Percentiles rank a stretch among this genome's conserved stretches.
These are phyloP conservation scores for Starmera quercuum DNA, from an alignment of 805 yeast species.

Conservation along the genomic window DNA sequence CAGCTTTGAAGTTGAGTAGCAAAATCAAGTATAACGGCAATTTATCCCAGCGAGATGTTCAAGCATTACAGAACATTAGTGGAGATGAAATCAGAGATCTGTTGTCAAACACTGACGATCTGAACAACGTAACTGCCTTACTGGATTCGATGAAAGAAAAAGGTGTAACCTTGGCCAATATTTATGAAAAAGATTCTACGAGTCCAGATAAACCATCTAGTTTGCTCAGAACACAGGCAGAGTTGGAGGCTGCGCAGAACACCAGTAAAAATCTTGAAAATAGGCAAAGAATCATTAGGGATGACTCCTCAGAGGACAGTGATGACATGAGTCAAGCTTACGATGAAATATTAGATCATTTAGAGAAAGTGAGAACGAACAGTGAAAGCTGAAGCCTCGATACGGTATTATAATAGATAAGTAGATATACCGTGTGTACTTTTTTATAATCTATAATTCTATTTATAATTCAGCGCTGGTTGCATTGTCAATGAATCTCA, in stretches of 20 bases:
- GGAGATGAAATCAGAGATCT: conserved; percentile 29
- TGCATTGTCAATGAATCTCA: conserved; percentile 1
- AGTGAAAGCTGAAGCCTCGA: too few species aligned
- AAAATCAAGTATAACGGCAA: conserved; percentile 9
- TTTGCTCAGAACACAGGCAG: background rate
- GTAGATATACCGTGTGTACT: too few species aligned
- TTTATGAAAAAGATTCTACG: conserved; percentile 17
- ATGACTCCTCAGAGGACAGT: conserved; percentile 7
- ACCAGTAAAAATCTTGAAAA: conserved; percentile 1
- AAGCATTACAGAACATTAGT: conserved; percentile 20
- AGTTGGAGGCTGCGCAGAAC: background rate
- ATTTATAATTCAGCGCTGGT: too few species aligned
- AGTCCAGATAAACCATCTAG: conserved; percentile 4
- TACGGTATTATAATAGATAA: too few species aligned
- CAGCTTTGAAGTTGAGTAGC: conserved; percentile 12
- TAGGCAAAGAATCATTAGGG: conserved; percentile 5
- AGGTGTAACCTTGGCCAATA: conserved; percentile 31
- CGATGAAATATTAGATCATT: conserved; percentile 32
- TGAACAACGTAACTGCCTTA: conserved; percentile 28
- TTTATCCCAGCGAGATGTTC: conserved; percentile 18
- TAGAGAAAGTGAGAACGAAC: conserved; percentile 25
- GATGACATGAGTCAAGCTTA: conserved; percentile 29
- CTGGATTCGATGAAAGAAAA: conserved; percentile 30
- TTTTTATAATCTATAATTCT: too few species aligned
- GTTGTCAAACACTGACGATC: conserved; percentile 27